These are phyloP conservation scores for Pleurotus platypus DNA, from an alignment of 768 basidiomycete species.

Conservation along the genomic window DNA sequence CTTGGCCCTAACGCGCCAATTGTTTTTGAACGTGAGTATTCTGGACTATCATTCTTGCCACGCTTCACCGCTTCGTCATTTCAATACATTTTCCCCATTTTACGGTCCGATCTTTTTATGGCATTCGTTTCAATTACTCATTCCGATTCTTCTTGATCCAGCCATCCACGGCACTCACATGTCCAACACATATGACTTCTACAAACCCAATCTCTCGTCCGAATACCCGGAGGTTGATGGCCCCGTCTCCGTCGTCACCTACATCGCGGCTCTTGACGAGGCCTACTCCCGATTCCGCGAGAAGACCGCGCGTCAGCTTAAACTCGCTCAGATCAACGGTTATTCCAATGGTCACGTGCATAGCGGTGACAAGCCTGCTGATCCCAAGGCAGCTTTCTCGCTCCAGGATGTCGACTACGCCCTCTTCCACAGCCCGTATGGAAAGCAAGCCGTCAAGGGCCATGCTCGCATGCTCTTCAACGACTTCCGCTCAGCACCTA, in stretches of 20 bases:
- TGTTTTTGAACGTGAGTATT: conserved; percentile 84
- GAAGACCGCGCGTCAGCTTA: conserved; percentile 69
- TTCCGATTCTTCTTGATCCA: conserved; percentile 26
- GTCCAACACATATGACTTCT: conserved; percentile 98
- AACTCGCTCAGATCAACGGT: conserved; percentile 36
- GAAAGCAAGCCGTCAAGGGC: conserved; percentile 98
- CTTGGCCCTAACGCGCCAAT: conserved; percentile 96
- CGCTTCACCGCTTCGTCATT: conserved; percentile 6
- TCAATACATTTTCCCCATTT: not conserved
- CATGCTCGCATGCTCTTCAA: conserved; percentile 89
- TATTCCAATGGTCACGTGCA: conserved; percentile 32
- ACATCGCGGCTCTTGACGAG: conserved; percentile 89
- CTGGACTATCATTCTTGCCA: conserved; percentile 5
- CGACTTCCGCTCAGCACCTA: conserved; percentile 84
- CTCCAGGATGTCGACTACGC: conserved; percentile 86
- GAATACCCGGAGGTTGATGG: conserved; percentile 98
- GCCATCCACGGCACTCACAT: conserved; percentile 96
- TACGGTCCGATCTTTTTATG: not conserved
- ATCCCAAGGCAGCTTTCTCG: conserved; percentile 50
- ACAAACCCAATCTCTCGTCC: conserved; percentile 94
- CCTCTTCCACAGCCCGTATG: conserved; percentile 97
- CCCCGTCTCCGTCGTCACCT: conserved; percentile 92
- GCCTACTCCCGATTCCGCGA: conserved; percentile 83
- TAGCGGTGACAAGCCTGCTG: conserved; percentile 35
- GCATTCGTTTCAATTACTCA: not conserved